phyloP scores from a whole-genome alignment of 352 stramenopile genomes.

The Thalassiosira delicatula region DNA sequence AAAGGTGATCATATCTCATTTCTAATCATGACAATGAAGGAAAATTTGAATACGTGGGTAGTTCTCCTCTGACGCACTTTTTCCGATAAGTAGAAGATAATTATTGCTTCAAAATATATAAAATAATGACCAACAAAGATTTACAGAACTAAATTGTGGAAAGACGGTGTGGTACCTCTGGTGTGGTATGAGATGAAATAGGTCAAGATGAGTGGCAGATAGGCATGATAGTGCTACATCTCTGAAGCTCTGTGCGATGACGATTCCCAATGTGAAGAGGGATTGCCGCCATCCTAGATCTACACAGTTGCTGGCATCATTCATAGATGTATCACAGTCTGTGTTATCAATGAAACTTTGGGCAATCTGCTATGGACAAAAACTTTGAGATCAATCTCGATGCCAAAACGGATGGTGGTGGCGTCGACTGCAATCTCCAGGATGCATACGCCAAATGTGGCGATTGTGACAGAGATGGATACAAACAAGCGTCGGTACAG shows the following conservation, averaged over 20 bases:
- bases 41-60: constrained; percentile 6
- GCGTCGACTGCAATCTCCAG: neutral
- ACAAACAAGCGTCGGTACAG: constrained; percentile 9
- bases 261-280: neutral
- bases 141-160: too few species aligned
- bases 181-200: too few species aligned
- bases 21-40: neutral
- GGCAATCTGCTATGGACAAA: neutral
- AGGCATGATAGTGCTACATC: neutral
- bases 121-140: too few species aligned
- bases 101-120: too few species aligned
- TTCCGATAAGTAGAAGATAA: neutral
- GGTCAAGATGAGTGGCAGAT: too few species aligned
- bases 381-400: constrained; percentile 13
- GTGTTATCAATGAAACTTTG: neutral
- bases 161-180: too few species aligned
- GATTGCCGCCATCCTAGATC: too few species aligned
- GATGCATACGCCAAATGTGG: neutral
- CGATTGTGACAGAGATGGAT: constrained; percentile 4
- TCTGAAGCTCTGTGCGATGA: neutral
- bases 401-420: neutral
- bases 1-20: neutral
- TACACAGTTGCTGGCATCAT: neutral
- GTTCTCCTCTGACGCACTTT: constrained; percentile 10
- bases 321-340: neutral